Evolutionary conservation across 768 basidiomycete species (phyloP), one percentile per base, ranked within the genome.

Genomic region (Podaxis sp.): DNA sequence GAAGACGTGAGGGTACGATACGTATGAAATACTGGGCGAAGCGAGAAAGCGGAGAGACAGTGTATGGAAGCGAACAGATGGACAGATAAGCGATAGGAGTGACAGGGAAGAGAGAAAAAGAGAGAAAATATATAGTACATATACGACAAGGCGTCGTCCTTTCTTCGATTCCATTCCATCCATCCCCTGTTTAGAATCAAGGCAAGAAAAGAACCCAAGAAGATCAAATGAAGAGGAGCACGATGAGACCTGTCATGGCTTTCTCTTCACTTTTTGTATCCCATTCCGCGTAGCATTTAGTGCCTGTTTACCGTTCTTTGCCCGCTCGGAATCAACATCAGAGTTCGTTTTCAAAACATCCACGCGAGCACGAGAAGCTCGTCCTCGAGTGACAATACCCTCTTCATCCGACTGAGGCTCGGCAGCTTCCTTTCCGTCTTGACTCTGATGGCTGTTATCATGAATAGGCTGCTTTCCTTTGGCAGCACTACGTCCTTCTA

Each of bases 341-440:
- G 59, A 47, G 4, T 4, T 25, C 16, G 14, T 48, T 50, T 61
- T 61, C 32, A 25, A 48, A 23, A 25, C 6, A 13, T 61, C 59
- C 5, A 61, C 53, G 46, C 59, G 59, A 55, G 52, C 53, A 11
- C 59, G 59, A 47, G 59, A 61, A 28, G 70, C 72, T 55, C 76
- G 70, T 35, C 76, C 73, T 32, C 77, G 76, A 61, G 77, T 78
- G 23, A 74, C 67, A 71, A 76, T 75, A 4, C 73, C 73, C 58
- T 71, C 70, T 50, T 65, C 70, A 47, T 70, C 64, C 27, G 69
- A 64, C 58, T 66, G 46, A 53, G 62, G 63, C 56, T 65, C 63
- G 46, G 54, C 37, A 14, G 27, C 50, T 13, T 63, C 54, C 23
- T 61, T 50, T 50, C 59, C 18, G 48, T 57, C 46, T 58, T 66